Percentiles rank a stretch among this genome's conserved stretches.
Evolutionary conservation across 1,284 basidiomycete genomes (phyloP).

Genomic region (Fomitiporia mediterranea): DNA sequence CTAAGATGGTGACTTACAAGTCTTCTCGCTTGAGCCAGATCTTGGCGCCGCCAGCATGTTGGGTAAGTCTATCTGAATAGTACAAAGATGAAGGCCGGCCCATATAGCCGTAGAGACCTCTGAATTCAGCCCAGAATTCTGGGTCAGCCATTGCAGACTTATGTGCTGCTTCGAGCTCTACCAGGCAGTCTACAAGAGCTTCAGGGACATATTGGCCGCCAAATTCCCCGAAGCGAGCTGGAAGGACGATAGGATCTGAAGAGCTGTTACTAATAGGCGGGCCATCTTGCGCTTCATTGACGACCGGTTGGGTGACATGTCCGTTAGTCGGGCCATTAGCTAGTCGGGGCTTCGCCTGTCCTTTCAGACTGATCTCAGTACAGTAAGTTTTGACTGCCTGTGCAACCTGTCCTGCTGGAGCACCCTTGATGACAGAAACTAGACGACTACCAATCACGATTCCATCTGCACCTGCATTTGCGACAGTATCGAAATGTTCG

Average conservation of each 20-base stretch:
- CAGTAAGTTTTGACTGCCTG: slow-evolving; percentile 74
- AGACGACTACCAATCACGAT: slow-evolving; percentile 92
- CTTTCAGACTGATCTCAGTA: slow-evolving; percentile 62
- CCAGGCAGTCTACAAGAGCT: slow-evolving; percentile 85
- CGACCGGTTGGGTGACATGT: slow-evolving; percentile 22
- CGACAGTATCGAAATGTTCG: slow-evolving; percentile 84
- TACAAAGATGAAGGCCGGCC: slow-evolving; percentile 71
- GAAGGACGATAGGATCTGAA: slow-evolving; percentile 49
- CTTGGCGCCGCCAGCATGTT: slow-evolving; percentile 73
- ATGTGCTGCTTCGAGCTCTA: slow-evolving; percentile 91
- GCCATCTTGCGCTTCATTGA: slow-evolving; percentile 28
- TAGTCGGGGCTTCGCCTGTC: slow-evolving; percentile 35
- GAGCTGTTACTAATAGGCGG: slow-evolving; percentile 29
- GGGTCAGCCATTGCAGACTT: slow-evolving; percentile 84
- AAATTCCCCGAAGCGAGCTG: slow-evolving; percentile 89
- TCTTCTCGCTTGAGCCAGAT: slow-evolving; percentile 99
- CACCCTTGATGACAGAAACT: slow-evolving; percentile 73
- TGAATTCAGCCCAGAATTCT: slow-evolving; percentile 90
- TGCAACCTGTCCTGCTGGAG: slow-evolving; percentile 48
- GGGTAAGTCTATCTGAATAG: slow-evolving; percentile 62
- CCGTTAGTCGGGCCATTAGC: slow-evolving; percentile 28
- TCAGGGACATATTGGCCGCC: slow-evolving; percentile 98
- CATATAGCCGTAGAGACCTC: slow-evolving; percentile 85
- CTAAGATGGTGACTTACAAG: slow-evolving; percentile 47
- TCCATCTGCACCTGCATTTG: slow-evolving; percentile 85